Conservation (phyloP, 306 rosid genomes). For the Glycine latifolia region DNA sequence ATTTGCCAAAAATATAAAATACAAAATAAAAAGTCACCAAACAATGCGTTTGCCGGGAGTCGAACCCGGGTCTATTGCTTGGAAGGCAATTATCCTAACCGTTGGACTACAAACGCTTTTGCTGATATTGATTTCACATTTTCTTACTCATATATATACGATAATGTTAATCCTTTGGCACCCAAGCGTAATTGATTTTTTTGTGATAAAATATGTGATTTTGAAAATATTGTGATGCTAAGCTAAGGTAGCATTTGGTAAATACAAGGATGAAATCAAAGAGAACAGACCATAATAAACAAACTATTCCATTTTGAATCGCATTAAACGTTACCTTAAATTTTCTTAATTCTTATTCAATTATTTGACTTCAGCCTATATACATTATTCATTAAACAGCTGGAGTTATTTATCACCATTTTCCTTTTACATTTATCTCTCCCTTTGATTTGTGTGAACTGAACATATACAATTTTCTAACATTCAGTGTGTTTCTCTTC, state of each 20-base stretch:
- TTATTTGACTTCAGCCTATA: not conserved
- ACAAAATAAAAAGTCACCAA: too few relatives aligned
- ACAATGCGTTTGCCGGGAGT: constrained; percentile 48
- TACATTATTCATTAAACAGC: not conserved
- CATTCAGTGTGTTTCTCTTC: not conserved
- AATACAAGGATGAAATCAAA: not conserved
- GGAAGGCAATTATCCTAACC: constrained; percentile 60
- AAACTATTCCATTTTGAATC: not conserved
- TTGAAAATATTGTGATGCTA: not conserved
- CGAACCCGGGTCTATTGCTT: constrained; percentile 51
- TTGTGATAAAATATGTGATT: too few relatives aligned
- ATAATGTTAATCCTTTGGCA: too few relatives aligned
- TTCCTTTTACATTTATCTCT: not conserved
- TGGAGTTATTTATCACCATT: not conserved
- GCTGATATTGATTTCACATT: too few relatives aligned
- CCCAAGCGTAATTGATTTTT: too few relatives aligned
- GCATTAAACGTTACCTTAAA: not conserved
- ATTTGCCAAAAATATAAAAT: too few relatives aligned
- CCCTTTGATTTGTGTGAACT: not conserved
- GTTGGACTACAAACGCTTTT: constrained; percentile 57
- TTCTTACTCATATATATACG: too few relatives aligned
- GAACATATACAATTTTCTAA: not conserved
- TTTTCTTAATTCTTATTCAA: not conserved
- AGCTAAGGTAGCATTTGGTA: not conserved
- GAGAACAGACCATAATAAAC: not conserved